Conservation (phyloP, 345 rosid genomes). For the Melaleuca quinquenervia region DNA sequence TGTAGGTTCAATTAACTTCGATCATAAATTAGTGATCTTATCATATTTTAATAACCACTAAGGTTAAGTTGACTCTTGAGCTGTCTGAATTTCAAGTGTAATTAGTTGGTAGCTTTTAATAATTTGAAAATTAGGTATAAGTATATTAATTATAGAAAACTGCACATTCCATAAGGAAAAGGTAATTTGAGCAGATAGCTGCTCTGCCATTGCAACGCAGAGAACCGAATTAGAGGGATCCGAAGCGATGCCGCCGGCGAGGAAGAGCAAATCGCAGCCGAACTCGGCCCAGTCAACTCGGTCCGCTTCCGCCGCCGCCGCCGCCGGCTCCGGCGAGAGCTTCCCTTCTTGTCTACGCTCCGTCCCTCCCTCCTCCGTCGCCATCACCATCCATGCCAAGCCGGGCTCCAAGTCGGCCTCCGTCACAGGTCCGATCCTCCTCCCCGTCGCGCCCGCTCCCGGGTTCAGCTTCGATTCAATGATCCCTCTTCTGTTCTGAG, state of each 20-base stretch:
- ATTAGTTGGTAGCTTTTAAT: not conserved
- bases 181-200: not conserved
- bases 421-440: conserved; percentile 49
- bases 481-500: not conserved
- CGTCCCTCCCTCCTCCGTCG: conserved; percentile 66
- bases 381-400: conserved; percentile 91
- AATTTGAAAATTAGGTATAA: not conserved
- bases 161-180: not conserved
- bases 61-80: not conserved
- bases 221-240: not conserved
- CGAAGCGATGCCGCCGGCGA: conserved; percentile 49
- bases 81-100: not conserved
- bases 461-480: not conserved
- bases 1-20: not conserved
- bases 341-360: conserved; percentile 58
- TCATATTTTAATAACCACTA: not conserved
- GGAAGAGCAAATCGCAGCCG: conserved; percentile 44
- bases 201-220: no score
- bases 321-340: not conserved
- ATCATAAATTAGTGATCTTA: not conserved
- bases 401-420: conserved; percentile 88
- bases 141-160: not conserved
- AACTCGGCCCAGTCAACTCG: conserved; percentile 26
- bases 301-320: not conserved
- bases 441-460: not conserved